These are phyloP conservation scores for Hypoxylon rickii DNA, from an alignment of 495 filamentous ascomycete species.

Conservation along the genomic window DNA sequence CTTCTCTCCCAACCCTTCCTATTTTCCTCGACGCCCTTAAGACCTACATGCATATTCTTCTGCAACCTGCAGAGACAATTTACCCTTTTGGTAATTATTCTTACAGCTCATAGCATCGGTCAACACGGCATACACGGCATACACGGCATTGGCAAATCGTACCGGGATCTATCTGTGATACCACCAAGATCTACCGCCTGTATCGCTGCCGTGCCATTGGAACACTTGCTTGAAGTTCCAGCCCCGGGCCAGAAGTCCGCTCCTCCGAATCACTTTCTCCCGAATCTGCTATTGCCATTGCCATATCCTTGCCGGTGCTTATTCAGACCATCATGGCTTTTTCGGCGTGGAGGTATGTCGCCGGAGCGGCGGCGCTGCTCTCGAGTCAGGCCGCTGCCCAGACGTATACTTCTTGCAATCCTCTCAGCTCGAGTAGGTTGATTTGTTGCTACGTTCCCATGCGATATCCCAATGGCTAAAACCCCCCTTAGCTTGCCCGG, in stretches of 20 bases:
- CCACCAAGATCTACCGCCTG: constrained; percentile 11
- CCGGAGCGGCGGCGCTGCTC: constrained; percentile 34
- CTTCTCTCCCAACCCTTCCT: constrained; percentile 6
- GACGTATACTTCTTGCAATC: constrained; percentile 76
- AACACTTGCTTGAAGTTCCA: constrained; percentile 4
- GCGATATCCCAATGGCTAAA: constrained; percentile 13
- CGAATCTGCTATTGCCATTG: constrained; percentile 7
- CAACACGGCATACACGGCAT: constrained; percentile 14
- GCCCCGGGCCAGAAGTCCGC: constrained; percentile 3
- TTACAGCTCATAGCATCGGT: constrained; percentile 12
- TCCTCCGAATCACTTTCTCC: neutral
- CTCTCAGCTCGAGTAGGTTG: constrained; percentile 63
- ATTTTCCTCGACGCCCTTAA: constrained; percentile 13
- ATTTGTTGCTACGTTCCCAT: neutral
- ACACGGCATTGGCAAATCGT: constrained; percentile 8
- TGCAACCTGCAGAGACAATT: constrained; percentile 15
- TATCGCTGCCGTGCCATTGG: constrained; percentile 2
- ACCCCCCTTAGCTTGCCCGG: constrained; percentile 59
- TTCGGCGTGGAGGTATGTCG: constrained; percentile 22
- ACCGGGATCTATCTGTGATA: constrained; percentile 11
- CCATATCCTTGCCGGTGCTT: constrained; percentile 16
- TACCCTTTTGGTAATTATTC: constrained; percentile 21
- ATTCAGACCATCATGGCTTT: constrained; percentile 25
- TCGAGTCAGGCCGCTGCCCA: constrained; percentile 56
- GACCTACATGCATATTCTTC: constrained; percentile 25